Base-by-base conservation (phyloP, 2,329 filamentous ascomycete species). In the Westerdykella sp. region DNA sequence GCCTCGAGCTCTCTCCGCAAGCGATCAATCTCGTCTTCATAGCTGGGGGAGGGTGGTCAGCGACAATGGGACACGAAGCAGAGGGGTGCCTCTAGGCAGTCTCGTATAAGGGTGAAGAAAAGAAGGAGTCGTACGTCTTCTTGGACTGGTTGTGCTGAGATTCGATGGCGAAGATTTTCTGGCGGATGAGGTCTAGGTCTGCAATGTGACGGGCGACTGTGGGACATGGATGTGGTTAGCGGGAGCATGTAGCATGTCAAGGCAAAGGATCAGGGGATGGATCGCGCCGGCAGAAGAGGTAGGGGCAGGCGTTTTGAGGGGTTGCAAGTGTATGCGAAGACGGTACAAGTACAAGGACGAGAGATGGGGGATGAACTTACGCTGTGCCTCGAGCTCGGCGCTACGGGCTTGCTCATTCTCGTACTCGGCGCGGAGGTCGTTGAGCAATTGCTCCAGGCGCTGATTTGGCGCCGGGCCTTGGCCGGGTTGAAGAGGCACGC, bases 101-200 rank as follows among this genome's bases (percentile, higher is more conserved):
- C 6, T 21, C 4, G 18, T 21, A 21, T 21, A 21, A 21, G 18
- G 11, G 34, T 28, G 21, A 28, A n/a, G 21, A 12, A 37, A 32
- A 23, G 40, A 22, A 30, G 16, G 12, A 38, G 10, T 71, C 84
- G 65, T 75, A 97, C 91, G 96, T 95, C 69, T 83, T 78, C 74
- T 97, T 97, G 62, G 96, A 81, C 41, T 80, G 81, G 59, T 91
- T 78, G 62, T 97, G 93, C 39, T 84, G 81, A 65, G 94, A 89
- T 68, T 98, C 93, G 67, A 98, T 81, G 57, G 87, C 81, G 62
- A 88, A 96, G 47, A 98, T 87, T 70, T 95, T 96, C 64, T 90
- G 85, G 50, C 90, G 79, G 39, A 98, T 88, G 61, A 95, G 79
- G 65, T 95, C 87, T 78, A 97, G 93, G 71, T 98, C 93, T 61